Conservation (phyloP, 139 green algal species). For the Auxenochlorella pyrenoidosa region DNA sequence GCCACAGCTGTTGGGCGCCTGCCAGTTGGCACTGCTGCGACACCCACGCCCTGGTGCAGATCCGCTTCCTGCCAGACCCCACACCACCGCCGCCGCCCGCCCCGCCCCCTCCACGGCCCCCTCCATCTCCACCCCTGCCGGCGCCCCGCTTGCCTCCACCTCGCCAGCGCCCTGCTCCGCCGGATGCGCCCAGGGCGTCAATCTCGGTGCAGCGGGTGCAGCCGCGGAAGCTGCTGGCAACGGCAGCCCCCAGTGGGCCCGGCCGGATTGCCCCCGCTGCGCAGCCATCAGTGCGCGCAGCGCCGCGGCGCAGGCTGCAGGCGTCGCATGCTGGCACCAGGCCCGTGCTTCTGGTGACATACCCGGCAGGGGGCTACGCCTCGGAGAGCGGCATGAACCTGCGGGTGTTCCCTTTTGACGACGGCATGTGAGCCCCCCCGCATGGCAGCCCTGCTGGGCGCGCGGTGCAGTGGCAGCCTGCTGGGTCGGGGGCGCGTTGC, state of each 20-base stretch:
- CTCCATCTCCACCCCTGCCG: neutral
- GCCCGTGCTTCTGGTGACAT: neutral
- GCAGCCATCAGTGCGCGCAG: neutral
- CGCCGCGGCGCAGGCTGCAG: neutral
- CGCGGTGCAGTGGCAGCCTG: neutral
- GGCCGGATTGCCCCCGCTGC: neutral
- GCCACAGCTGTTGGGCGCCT: neutral
- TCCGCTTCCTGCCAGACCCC: neutral
- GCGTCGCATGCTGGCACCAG: neutral
- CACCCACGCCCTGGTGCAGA: neutral
- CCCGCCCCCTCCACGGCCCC: neutral
- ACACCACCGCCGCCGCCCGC: neutral
- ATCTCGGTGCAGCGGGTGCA: neutral
- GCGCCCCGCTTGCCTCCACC: neutral
- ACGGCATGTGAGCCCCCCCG: neutral
- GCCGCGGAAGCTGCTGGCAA: neutral
- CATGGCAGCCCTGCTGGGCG: no score
- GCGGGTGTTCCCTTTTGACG: neutral
- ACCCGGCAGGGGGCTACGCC: neutral
- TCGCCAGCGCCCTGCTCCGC: neutral
- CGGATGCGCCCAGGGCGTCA: neutral
- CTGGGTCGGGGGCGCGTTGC: neutral
- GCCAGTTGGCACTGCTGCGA: neutral
- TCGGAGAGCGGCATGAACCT: slow-evolving; percentile 12
- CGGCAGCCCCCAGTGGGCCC: neutral